Conservation (phyloP, 805 yeast genomes). For the Candida nanaspora region DNA sequence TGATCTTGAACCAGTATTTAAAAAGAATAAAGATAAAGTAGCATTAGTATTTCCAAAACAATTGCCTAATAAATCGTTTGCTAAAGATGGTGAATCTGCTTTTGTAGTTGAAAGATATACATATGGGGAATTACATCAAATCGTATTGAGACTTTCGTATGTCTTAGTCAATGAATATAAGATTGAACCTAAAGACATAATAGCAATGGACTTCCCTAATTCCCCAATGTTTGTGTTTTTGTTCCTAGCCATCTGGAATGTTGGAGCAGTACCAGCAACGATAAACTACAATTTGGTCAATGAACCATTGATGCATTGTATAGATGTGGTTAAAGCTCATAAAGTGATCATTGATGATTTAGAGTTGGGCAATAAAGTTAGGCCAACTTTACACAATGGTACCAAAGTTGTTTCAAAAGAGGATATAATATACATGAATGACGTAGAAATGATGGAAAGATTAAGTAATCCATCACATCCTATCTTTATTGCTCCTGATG, state of each 20-base stretch:
- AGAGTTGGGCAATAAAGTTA: constrained; percentile 11
- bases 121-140: constrained; percentile 54
- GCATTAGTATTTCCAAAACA: constrained; percentile 65
- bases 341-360: constrained; percentile 68
- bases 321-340: constrained; percentile 50
- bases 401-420: constrained; percentile 24
- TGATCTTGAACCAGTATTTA: constrained; percentile 50
- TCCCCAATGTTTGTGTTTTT: constrained; percentile 66
- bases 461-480: neutral
- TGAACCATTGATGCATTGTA: constrained; percentile 64
- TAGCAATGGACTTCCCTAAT: constrained; percentile 68
- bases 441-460: neutral
- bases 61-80: constrained; percentile 23
- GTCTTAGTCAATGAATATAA: constrained; percentile 54
- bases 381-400: constrained; percentile 32
- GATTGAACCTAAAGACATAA: constrained; percentile 51
- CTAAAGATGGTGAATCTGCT: constrained; percentile 23
- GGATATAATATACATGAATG: constrained; percentile 11
- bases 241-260: constrained; percentile 77
- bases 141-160: constrained; percentile 53
- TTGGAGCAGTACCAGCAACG: constrained; percentile 79
- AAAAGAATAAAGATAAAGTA: constrained; percentile 36
- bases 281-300: constrained; percentile 68
- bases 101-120: constrained; percentile 56
- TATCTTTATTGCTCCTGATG: neutral